Evolutionary conservation across 73 alveolate genomes (phyloP).

Genomic region (Tetrahymena thermophila): DNA sequence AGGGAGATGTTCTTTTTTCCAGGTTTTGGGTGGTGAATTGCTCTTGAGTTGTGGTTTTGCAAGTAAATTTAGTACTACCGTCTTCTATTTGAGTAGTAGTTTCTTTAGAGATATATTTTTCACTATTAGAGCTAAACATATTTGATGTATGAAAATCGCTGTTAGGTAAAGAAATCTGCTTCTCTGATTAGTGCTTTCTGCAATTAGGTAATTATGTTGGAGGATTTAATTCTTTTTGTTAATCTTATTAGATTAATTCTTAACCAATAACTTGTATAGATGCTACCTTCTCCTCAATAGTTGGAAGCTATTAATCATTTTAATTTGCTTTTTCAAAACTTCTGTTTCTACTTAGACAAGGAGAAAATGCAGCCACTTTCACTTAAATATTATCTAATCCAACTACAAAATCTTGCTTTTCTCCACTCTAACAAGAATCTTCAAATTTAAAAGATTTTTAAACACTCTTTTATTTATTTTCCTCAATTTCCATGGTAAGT

Average conservation of each 20-base stretch:
- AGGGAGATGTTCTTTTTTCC: not conserved
- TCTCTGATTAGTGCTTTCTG: not conserved
- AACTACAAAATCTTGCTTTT: not conserved
- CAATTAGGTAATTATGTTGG: not conserved
- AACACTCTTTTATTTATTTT: not conserved
- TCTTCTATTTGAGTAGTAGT: not conserved
- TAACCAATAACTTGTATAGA: not conserved
- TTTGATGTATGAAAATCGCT: not conserved
- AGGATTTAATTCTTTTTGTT: not conserved
- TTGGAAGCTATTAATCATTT: not conserved
- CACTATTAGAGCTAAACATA: not conserved
- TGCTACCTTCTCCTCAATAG: not conserved
- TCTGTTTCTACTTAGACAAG: not conserved
- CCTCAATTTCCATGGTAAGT: not conserved
- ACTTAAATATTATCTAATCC: not conserved
- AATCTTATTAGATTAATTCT: not conserved
- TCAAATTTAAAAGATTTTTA: not conserved
- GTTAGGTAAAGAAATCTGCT: not conserved
- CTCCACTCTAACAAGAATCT: not conserved
- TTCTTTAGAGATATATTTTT: not conserved
- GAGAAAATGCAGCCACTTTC: not conserved
- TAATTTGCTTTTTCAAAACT: not conserved
- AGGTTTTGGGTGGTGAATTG: not conserved
- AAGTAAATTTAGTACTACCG: not conserved
- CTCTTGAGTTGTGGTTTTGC: not conserved